Evolutionary conservation across 768 basidiomycete species (phyloP), one percentile per base, ranked within the genome.

Genomic region (Sarcodon aspratus): DNA sequence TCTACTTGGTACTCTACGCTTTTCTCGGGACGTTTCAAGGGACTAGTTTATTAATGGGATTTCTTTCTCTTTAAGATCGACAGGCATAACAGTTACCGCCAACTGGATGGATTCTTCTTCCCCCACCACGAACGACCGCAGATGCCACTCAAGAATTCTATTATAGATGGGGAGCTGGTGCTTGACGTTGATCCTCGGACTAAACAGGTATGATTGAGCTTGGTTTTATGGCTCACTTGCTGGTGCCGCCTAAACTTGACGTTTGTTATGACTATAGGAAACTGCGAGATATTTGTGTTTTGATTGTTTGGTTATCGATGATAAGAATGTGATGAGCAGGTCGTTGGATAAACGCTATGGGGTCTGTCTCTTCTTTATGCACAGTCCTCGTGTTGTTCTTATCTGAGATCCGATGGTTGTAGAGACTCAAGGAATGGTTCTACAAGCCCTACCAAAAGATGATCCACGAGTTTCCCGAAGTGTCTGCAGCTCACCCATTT

Each of bases 101-200:
- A 78, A 57, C 66, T 92, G 7, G 59, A 66, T 11, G 90, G 89
- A 2, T 71, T 97, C 36, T 89, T 75, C 67, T 97, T 99, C 60
- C 96, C 95, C 18, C 89, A 94, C 59, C 82, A 85, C 57, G 87
- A 86, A 55, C 74, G 82, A 52, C 80, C 77, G 2, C 68, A 68
- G 52, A 70, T 68, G 15, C 82, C 85, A 3, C 72, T 96, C 36
- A 72, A 76, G 54, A 83, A 86, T 59, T 89, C 89, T 0, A 69
- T 99, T 9, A 65, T 98, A 15, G 96, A 99, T 59, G 96, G 90
- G 35, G 96, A 99, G 62, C 78, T 98, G 38, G 92, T 99, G 6
- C 70, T 90, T 47, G 96, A 99, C 59, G 74, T 84, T 21, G 90
- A 97, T 61, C 85, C 84, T 8, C 65, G 63, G 35, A 91, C 82